These are phyloP conservation scores for Moricandia moricandioides DNA, from an alignment of 345 rosid species.

Conservation along the genomic window DNA sequence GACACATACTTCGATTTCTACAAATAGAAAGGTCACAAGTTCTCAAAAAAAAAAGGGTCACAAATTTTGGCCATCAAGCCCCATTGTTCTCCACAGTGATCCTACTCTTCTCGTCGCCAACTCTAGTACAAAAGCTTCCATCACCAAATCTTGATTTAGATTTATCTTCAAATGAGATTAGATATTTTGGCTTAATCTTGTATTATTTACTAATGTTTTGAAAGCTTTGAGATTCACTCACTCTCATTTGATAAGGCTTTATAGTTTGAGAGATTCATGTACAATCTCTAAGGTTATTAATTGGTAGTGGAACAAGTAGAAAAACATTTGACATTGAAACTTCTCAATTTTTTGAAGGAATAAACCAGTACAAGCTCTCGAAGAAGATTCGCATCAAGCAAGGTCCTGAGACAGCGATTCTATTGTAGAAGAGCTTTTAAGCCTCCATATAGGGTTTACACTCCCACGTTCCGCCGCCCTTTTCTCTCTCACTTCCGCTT, in stretches of 20 bases:
- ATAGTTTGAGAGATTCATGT: background rate
- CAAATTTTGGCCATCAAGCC: conserved; percentile 73
- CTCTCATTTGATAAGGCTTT: too few species aligned
- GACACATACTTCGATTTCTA: conserved; percentile 72
- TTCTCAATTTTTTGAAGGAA: too few species aligned
- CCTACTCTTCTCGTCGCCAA: conserved; percentile 92
- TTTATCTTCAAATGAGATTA: background rate
- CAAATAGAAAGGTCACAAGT: conserved; percentile 56
- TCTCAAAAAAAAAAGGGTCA: too few species aligned
- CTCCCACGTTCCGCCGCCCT: conserved; percentile 29
- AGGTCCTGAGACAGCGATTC: too few species aligned
- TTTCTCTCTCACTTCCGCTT: background rate
- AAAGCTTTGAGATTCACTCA: too few species aligned
- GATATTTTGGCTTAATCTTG: background rate
- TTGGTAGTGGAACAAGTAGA: too few species aligned
- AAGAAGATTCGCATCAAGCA: too few species aligned
- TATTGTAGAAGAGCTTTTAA: too few species aligned
- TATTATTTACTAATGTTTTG: too few species aligned
- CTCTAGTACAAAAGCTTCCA: conserved; percentile 51
- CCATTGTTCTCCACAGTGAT: conserved; percentile 87
- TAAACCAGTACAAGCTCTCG: too few species aligned
- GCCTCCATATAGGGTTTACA: background rate
- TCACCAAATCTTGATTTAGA: background rate
- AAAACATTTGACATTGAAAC: too few species aligned
- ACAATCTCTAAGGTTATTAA: too few species aligned